Evolutionary conservation across 805 yeast genomes (phyloP).

Genomic region (Saccharomycopsis lassenensis): DNA sequence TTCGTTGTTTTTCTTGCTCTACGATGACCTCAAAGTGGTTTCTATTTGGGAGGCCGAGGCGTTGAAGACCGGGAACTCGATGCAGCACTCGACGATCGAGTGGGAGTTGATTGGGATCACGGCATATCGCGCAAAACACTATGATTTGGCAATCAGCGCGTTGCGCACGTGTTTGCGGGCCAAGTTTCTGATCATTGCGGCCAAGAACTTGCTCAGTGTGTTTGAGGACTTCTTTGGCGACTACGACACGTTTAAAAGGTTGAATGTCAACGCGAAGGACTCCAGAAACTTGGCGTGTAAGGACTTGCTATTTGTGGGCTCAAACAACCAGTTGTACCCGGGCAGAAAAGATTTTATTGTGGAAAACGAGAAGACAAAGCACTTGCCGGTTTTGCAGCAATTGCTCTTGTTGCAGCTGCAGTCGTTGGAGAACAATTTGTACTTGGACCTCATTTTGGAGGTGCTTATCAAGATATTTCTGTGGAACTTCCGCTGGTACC

Average conservation of each 20-base stretch:
- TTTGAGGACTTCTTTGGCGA: slow-evolving; percentile 27
- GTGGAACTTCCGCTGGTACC: slow-evolving; percentile 59
- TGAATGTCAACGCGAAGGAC: slow-evolving; percentile 19
- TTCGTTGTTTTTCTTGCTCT: slow-evolving; percentile 25
- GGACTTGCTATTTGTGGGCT: slow-evolving; percentile 21
- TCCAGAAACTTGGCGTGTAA: slow-evolving; percentile 14
- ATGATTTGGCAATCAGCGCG: slow-evolving; percentile 39
- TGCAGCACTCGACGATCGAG: slow-evolving; percentile 52
- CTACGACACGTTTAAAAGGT: slow-evolving; percentile 20
- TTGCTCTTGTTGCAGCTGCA: slow-evolving; percentile 15
- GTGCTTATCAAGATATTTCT: slow-evolving; percentile 40
- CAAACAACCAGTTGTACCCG: slow-evolving; percentile 14
- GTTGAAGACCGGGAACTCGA: slow-evolving; percentile 20
- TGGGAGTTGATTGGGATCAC: slow-evolving; percentile 66
- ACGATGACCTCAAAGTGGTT: slow-evolving; percentile 26
- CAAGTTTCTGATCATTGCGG: slow-evolving; percentile 52
- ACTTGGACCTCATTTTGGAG: slow-evolving; percentile 30
- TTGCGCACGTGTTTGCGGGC: slow-evolving; percentile 42
- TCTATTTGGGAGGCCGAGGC: slow-evolving; percentile 22
- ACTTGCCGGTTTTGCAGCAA: slow-evolving; percentile 18
- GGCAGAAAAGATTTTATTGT: slow-evolving; percentile 17
- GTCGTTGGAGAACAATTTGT: slow-evolving; percentile 21
- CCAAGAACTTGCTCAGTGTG: slow-evolving; percentile 37
- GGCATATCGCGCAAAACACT: slow-evolving; percentile 36
- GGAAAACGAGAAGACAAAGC: slow-evolving; percentile 2